phyloP scores from a whole-genome alignment of 192 early-diverging fungal genomes.

The Bifiguratus adelaidae region DNA sequence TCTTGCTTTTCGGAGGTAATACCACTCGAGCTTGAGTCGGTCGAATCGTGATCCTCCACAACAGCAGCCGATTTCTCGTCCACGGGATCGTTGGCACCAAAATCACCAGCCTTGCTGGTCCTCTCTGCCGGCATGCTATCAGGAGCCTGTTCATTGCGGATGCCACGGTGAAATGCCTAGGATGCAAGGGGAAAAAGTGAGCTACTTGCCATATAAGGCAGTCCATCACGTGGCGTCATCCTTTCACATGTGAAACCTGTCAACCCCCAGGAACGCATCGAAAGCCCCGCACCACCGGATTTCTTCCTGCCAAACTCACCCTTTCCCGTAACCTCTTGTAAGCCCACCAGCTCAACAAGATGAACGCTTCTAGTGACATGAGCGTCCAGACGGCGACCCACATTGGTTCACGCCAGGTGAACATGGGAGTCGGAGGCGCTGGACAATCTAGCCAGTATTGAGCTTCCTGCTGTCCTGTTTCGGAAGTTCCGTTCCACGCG shows the following conservation, averaged over 20 bases:
- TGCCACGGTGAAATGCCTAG: too few relatives aligned
- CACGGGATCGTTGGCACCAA: constrained; percentile 5
- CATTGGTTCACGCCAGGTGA: constrained; percentile 39
- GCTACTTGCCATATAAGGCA: too few relatives aligned
- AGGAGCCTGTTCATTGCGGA: too few relatives aligned
- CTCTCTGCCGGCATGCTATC: too few relatives aligned
- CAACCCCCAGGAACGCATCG: not conserved
- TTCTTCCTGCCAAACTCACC: too few relatives aligned
- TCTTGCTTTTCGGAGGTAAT: constrained; percentile 3
- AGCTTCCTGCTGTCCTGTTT: constrained; percentile 1
- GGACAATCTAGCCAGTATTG: constrained; percentile 40
- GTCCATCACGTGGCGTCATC: too few relatives aligned
- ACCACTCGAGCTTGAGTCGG: constrained; percentile 1
- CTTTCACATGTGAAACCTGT: too few relatives aligned
- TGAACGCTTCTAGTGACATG: constrained; percentile 24
- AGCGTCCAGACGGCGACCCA: constrained; percentile 43
- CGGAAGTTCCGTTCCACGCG: too few relatives aligned
- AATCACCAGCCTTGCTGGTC: constrained; percentile 2
- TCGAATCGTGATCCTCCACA: not conserved
- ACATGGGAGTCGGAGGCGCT: constrained; percentile 19
- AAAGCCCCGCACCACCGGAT: too few relatives aligned
- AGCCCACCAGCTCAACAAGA: constrained; percentile 35
- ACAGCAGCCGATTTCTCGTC: constrained; percentile 10
- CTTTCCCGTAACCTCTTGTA: constrained; percentile 27
- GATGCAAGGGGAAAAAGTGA: too few relatives aligned